Evolutionary conservation across 1,139 yeast species (phyloP).

Genomic region (Candida labiduridarum): DNA sequence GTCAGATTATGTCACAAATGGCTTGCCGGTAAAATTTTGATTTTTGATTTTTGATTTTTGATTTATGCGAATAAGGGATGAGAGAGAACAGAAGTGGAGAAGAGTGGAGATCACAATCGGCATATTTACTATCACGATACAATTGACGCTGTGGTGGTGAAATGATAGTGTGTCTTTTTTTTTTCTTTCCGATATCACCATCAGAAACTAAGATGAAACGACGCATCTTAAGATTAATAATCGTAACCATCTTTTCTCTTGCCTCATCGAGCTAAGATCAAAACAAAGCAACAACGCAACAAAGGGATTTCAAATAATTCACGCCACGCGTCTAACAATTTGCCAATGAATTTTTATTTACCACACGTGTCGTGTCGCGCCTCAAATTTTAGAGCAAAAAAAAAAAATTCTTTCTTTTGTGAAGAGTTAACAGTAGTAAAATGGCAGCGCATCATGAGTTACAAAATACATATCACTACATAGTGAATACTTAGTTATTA

Average conservation of each 20-base stretch:
- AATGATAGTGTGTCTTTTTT: too few species aligned
- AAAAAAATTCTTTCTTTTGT: background rate
- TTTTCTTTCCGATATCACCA: too few species aligned
- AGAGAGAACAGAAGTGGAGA: background rate
- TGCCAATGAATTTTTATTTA: background rate
- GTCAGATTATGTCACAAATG: background rate
- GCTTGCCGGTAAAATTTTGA: too few species aligned
- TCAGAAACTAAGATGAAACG: background rate
- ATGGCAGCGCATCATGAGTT: background rate
- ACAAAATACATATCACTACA: conserved; percentile 2
- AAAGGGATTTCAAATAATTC: background rate
- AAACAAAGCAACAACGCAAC: background rate
- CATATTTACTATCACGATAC: too few species aligned
- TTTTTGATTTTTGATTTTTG: background rate
- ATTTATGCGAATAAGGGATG: background rate
- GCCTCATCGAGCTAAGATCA: conserved; percentile 1
- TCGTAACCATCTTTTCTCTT: background rate
- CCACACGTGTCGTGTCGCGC: conserved; percentile 3
- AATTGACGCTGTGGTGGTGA: too few species aligned
- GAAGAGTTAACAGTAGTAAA: too few species aligned
- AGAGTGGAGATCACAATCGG: too few species aligned
- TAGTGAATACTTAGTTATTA: background rate
- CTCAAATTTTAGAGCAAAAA: background rate
- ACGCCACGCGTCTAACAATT: background rate
- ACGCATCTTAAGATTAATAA: background rate